Conservation (phyloP, 768 basidiomycete genomes). For the Hebeloma cylindrosporum region DNA sequence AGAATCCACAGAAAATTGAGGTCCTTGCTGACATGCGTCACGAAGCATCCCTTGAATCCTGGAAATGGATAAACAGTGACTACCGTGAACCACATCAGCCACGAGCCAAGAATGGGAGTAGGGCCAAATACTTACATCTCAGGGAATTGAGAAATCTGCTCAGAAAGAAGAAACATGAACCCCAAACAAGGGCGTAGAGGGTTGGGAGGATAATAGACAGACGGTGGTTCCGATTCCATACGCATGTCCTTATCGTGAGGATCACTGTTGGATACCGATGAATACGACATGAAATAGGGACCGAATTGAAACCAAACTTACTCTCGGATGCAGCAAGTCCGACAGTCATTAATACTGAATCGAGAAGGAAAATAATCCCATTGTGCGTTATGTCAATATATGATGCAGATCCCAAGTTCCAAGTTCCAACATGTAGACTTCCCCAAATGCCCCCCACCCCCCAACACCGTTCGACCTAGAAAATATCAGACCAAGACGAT, state of each 20-base stretch:
- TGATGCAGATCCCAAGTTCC: neutral
- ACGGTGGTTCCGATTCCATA: slow-evolving; percentile 11
- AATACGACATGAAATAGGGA: neutral
- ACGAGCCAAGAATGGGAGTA: neutral
- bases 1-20: slow-evolving; percentile 6
- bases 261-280: slow-evolving; percentile 1
- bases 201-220: slow-evolving; percentile 4
- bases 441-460: neutral
- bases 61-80: slow-evolving; percentile 1
- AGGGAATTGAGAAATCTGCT: slow-evolving; percentile 6
- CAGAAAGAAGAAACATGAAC: neutral
- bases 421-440: slow-evolving; percentile 3
- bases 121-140: slow-evolving; percentile 8
- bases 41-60: slow-evolving; percentile 9
- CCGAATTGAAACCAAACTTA: neutral
- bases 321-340: slow-evolving; percentile 13
- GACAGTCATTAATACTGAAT: slow-evolving; percentile 6
- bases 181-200: slow-evolving; percentile 1
- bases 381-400: too few species aligned
- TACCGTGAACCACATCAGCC: neutral
- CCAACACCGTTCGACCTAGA: slow-evolving; percentile 8
- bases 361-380: neutral
- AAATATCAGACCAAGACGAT: neutral
- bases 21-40: neutral
- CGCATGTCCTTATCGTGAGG: slow-evolving; percentile 10